phyloP scores from a whole-genome alignment of 192 early-diverging fungal genomes.

The Gryganskiella cystojenkinii region DNA sequence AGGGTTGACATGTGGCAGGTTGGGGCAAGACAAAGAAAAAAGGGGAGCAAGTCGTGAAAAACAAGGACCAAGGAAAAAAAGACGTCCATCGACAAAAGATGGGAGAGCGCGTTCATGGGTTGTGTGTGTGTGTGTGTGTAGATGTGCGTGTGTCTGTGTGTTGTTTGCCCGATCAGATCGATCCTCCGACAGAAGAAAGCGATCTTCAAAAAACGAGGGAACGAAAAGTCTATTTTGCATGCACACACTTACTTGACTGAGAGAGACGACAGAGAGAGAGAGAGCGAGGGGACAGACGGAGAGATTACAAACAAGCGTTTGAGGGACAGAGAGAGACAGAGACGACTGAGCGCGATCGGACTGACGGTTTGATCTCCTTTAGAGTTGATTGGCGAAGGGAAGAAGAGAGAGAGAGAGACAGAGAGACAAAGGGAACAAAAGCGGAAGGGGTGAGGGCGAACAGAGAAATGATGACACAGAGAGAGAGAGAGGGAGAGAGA shows the following conservation, averaged over 20 bases:
- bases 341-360: no score
- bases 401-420: no score
- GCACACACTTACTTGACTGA: background rate
- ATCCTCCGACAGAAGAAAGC: slow-evolving; percentile 1
- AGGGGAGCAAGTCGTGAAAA: background rate
- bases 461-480: no score
- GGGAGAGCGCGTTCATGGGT: background rate
- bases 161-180: slow-evolving; percentile 12
- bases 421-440: no score
- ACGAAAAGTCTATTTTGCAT: background rate
- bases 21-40: background rate
- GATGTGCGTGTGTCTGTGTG: slow-evolving; percentile 4
- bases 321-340: no score
- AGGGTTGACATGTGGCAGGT: background rate
- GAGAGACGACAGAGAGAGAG: slow-evolving; percentile 5
- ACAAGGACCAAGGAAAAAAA: background rate
- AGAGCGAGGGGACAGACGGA: background rate
- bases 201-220: background rate
- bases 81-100: background rate
- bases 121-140: background rate
- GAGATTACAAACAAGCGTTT: no score
- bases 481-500: no score
- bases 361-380: no score
- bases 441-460: no score
- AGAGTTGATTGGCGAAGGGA: no score